Base-by-base conservation (phyloP, 2,329 filamentous ascomycete genomes). In the Bipolaris zeicola region DNA sequence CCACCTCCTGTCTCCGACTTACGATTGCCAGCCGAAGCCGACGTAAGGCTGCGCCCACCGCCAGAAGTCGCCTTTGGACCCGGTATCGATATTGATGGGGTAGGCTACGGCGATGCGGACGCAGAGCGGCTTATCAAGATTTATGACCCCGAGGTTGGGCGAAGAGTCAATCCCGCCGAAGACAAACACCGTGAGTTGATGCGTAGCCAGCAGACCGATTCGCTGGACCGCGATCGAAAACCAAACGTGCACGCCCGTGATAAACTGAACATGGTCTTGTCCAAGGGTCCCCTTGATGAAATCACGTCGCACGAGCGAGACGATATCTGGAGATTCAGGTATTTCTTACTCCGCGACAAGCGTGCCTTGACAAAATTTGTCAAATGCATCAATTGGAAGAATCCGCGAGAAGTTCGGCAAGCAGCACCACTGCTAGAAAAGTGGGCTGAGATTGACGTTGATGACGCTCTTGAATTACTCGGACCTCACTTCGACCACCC, bases 381-480 rank as follows among this genome's bases (percentile, higher is more conserved):
- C 74, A 99, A 98, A 76, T 97, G 94, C 0, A 94, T 97, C 37
- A 93, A 96, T 64, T 99, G 95, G 94, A 87, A 86, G 47, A 94
- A 96, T 73, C 84, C 86, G 44, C 87, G 87, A 59, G 94, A 99
- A 80, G 88, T 90, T 3, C 89, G 90, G 57, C 92, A 97, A 78
- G 93, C 94, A 5, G 90, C 95, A 22, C 91, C 96, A 59, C 87
- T 99, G 4, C 83, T 99, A 16, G 87, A 89, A 0, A 94, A 93
- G 66, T 99, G 95, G 95, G 96, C 91, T 0, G 92, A 96, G 64
- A 96, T 99, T 56, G 95, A 98, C 71, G 89, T 99, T 5, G 96
- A 99, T 68, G 95, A 98, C 79, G 95, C 94, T 16, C 83, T 99
- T 42, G 95, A 99, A 75, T 82, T 99, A 10, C 86, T 99, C 1